Evolutionary conservation across 23 red algal genomes (phyloP).

Genomic region (Gracilaria gracilis): DNA sequence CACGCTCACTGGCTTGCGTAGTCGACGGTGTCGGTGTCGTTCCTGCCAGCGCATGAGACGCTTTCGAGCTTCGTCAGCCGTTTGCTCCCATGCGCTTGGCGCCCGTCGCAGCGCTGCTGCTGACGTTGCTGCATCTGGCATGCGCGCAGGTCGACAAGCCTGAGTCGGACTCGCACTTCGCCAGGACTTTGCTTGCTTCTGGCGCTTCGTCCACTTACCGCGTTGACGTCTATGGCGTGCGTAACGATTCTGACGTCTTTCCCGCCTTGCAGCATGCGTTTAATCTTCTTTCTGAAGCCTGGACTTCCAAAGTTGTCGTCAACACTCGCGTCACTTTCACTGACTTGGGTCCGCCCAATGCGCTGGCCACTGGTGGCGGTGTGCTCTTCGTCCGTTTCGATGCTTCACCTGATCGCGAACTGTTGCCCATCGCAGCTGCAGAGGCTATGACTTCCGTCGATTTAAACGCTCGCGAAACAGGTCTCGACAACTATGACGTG

Average conservation of each 20-base stretch:
- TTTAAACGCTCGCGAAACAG: background rate
- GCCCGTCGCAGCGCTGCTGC: conserved; percentile 24
- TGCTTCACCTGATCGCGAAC: conserved; percentile 41
- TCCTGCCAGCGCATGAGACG: conserved; percentile 9
- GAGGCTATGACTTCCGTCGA: conserved; percentile 38
- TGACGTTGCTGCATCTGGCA: background rate
- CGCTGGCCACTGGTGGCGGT: conserved; percentile 39
- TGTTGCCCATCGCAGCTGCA: conserved; percentile 44
- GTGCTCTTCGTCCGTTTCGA: conserved; percentile 52
- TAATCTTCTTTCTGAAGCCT: background rate
- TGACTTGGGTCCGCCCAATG: conserved; percentile 21
- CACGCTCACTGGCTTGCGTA: background rate
- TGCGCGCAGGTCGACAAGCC: conserved; percentile 13
- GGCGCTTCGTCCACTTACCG: conserved; percentile 22
- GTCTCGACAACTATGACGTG: conserved; percentile 24
- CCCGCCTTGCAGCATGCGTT: conserved; percentile 13
- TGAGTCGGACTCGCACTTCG: conserved; percentile 14
- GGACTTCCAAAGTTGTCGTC: conserved; percentile 29
- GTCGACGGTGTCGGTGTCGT: background rate
- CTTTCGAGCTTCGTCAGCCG: background rate
- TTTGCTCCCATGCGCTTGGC: conserved; percentile 28
- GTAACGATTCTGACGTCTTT: conserved; percentile 1
- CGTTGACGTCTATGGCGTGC: conserved; percentile 39
- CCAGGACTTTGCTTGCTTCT: background rate
- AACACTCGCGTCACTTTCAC: conserved; percentile 40